A percentile compares a stretch with the other conserved stretches of the same genome.
Conservation (phyloP, 1,139 yeast species). For the Pichia sp. region DNA sequence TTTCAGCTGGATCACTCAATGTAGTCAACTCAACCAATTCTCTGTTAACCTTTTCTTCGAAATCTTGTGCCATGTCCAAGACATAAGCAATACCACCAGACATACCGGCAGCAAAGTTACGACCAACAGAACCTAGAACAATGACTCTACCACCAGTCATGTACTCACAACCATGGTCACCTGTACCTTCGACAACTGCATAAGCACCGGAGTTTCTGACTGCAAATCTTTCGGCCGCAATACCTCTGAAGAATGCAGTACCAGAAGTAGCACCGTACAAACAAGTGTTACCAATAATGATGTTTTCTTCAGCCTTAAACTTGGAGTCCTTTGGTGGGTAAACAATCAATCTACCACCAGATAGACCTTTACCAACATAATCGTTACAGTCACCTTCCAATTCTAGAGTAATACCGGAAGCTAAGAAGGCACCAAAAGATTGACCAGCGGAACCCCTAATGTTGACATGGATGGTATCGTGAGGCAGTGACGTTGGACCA, state of each 20-base stretch:
- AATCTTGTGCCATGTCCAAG: conserved; percentile 91
- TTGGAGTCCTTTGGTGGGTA: conserved; percentile 83
- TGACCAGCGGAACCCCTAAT: conserved; percentile 95
- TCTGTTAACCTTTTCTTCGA: conserved; percentile 70
- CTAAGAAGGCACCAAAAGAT: conserved; percentile 96
- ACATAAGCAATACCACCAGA: conserved; percentile 99
- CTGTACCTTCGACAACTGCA: conserved; percentile 94
- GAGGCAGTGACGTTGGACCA: conserved; percentile 92
- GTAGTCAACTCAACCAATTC: conserved; percentile 78
- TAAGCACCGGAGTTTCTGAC: conserved; percentile 98
- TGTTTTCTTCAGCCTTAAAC: conserved; percentile 94
- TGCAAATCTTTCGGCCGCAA: conserved; percentile 97
- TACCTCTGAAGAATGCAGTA: conserved; percentile 88
- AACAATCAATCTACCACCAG: conserved; percentile 90
- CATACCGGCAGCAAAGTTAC: conserved; percentile 98
- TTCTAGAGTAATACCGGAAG: conserved; percentile 92
- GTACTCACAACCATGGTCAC: conserved; percentile 98
- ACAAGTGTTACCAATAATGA: conserved; percentile 95
- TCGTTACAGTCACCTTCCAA: conserved; percentile 97
- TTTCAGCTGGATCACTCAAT: conserved; percentile 82
- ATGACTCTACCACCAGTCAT: conserved; percentile 99
- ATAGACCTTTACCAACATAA: conserved; percentile 94
- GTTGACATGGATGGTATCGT: conserved; percentile 92
- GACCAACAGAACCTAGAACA: conserved; percentile 85
- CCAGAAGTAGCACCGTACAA: conserved; percentile 98